Base-by-base conservation (phyloP, 2,329 filamentous ascomycete genomes). In the Cladosporium sp. region DNA sequence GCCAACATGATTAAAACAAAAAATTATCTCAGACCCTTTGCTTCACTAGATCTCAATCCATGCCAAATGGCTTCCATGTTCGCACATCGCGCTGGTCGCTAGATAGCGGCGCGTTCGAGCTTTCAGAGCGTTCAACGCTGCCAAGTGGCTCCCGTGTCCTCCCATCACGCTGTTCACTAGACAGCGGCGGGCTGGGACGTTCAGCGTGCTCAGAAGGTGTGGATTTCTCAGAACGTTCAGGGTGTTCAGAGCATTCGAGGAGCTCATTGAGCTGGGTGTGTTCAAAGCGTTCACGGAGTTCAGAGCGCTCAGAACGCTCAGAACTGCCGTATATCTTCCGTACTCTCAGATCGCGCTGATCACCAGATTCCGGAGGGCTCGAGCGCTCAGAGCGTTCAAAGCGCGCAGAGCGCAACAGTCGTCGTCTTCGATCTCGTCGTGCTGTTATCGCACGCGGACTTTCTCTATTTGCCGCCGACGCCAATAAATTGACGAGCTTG, bases 401-500 rank as follows among this genome's bases (percentile, higher is more conserved):
- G 41, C 41, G 41, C 7, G 8, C 41, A 21, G 41, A 47, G 41
- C n/a, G 8, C 10, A 47, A 47, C 41, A 47, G 41, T 21, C 3
- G 41, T 21, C 41, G 8, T 47, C n/a, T 47, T 47, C 41, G 41
- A 47, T 47, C n/a, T n/a, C 41, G n/a, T 8, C 41, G 41, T 11
- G 41, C n/a, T 47, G 41, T 47, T 21, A n/a, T 21, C 41, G 41
- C 10, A 24, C n/a, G 41, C 41, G n/a, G n/a, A 12, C 6, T 55
- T 0, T 34, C 28, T 32, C 30, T 14, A 21, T 55, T 55, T 7
- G 52, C 52, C 18, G 30, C 30, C 52, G 32, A 36, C 26, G 26
- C 54, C 52, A 68, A 38, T n/a, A 62, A n/a, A 2, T 18, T 44
- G n/a, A 69, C 70, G 49, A 72, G 49, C 28, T 61, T 65, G n/a